Conservation (phyloP, 164 flowering plant genomes). For the Euptelea pleiosperma region DNA sequence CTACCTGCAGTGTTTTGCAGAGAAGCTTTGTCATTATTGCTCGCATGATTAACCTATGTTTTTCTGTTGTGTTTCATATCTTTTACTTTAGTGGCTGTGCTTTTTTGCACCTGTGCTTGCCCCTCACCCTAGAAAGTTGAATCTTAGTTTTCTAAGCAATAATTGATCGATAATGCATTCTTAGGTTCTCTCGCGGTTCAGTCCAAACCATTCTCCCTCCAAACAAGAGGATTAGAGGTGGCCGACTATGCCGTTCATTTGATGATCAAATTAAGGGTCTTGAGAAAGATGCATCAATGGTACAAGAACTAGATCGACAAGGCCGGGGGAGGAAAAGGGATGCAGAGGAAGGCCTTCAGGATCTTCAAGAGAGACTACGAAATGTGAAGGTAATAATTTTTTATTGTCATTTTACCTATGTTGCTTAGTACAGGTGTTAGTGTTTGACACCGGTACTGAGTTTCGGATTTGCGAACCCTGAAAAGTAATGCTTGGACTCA, state of each 20-base stretch:
- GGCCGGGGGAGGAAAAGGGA: constrained; percentile 44
- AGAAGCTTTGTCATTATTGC: neutral
- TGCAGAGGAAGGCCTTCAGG: constrained; percentile 35
- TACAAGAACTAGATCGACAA: constrained; percentile 30
- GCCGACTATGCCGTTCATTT: constrained; percentile 74
- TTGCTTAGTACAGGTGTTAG: too few species aligned
- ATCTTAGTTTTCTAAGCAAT: neutral
- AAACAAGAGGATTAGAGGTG: constrained; percentile 49
- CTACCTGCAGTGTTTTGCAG: neutral
- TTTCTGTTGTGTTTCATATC: neutral
- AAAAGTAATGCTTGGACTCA: too few species aligned
- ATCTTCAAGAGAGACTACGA: constrained; percentile 29
- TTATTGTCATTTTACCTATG: too few species aligned
- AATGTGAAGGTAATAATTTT: constrained; percentile 47
- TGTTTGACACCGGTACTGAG: too few species aligned
- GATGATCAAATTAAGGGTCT: constrained; percentile 58
- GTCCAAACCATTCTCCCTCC: constrained; percentile 90
- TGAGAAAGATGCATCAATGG: constrained; percentile 36
- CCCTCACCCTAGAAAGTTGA: neutral
- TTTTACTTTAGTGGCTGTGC: too few species aligned
- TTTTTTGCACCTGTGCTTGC: neutral
- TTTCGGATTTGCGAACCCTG: too few species aligned
- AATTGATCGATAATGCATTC: neutral
- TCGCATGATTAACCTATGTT: neutral
- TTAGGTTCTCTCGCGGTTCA: constrained; percentile 86